Base-by-base conservation (phyloP, 768 basidiomycete species). In the Leccinum pellstonianum region DNA sequence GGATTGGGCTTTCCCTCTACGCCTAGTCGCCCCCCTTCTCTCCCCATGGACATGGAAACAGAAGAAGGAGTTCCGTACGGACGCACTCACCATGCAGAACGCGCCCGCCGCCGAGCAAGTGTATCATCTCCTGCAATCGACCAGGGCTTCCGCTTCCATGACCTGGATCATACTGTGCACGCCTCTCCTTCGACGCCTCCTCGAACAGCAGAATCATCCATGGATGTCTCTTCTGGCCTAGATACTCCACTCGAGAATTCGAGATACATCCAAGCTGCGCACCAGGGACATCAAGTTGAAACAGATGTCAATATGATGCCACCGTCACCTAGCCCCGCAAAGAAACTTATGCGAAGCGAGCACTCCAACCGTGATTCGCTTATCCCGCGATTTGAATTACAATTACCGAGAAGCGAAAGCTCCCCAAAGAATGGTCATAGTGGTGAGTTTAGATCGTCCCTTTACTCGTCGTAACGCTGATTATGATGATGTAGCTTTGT, bases 11-110 rank as follows among this genome's bases (percentile, higher is more conserved):
- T 68, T 14, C 71, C 71, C 14, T 71, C 71, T 7, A 73, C 72
- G 5, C 68, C 72, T 19, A 57, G 59, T 82, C 86, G 4, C 77
- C 72, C 27, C 52, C 25, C 25, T 25, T 67, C 68, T 54, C 75
- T 85, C 5, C 83, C 85, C 21, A 76, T 77, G 12, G 84, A 84
- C n/a, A 53, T 66, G 58, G 85, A 88, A 64, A 81, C 81, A 8
- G 86, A 87, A 69, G 82, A 81, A 57, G 86, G 86, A 2, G 72
- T 88, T 55, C 85, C 85, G 4, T 81, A 86, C 51, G 88, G 86
- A 21, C 80, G 84, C 17, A 80, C 79, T 19, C 87, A 86, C 70
- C 87, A 86, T 63, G 77, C 80, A 7, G 82, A 86, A 46, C 79
- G 84, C 27, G 76, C 79, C 14, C 68, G 70, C 9, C 72, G 72